Conservation (phyloP, 306 rosid genomes). For the Benincasa hispida region DNA sequence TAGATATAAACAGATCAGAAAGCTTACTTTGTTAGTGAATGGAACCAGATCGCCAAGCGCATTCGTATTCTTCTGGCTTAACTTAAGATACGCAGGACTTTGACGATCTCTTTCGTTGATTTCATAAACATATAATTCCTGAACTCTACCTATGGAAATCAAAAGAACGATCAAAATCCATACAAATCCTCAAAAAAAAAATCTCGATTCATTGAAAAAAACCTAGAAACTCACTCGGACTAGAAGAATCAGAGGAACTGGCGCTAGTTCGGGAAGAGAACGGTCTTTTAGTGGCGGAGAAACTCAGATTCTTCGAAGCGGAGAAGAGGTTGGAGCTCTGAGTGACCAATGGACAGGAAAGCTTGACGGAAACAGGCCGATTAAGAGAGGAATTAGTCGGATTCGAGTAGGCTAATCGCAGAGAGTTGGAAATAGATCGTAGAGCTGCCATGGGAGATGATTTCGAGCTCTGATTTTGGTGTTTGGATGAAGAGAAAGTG, state of each 20-base stretch:
- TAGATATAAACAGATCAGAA: background rate
- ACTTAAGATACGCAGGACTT: constrained; percentile 51
- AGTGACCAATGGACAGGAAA: constrained; percentile 15
- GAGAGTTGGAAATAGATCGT: background rate
- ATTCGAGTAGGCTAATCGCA: background rate
- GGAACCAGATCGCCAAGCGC: constrained; percentile 69
- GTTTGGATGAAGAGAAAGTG: background rate
- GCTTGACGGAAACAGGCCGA: constrained; percentile 1
- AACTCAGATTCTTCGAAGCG: background rate
- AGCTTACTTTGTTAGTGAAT: constrained; percentile 44
- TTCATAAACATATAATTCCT: constrained; percentile 49
- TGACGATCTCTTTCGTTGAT: constrained; percentile 61
- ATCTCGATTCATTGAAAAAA: background rate
- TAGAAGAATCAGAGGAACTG: constrained; percentile 18
- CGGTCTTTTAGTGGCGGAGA: constrained; percentile 12
- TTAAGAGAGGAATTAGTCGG: background rate
- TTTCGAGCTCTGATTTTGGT: background rate
- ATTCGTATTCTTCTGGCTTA: constrained; percentile 49
- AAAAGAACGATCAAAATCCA: background rate
- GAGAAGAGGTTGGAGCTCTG: constrained; percentile 18
- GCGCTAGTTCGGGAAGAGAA: constrained; percentile 38
- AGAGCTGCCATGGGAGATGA: background rate
- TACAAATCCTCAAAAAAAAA: background rate
- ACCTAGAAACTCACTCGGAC: background rate
- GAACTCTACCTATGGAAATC: constrained; percentile 35